phyloP scores from a whole-genome alignment of 129 eudicot species.

The Chrysanthemum makinoi region DNA sequence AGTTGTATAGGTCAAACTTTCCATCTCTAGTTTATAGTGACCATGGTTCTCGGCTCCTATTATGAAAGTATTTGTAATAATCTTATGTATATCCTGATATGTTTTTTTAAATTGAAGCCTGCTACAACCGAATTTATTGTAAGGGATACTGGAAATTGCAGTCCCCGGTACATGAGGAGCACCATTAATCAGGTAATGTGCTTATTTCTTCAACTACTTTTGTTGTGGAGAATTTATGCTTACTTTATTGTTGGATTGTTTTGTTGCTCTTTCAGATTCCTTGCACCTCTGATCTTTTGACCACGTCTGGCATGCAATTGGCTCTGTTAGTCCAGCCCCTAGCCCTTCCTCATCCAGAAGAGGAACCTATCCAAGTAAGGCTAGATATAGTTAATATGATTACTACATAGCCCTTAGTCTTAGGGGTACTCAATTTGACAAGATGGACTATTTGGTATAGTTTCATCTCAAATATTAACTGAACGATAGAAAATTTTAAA shows the following conservation, averaged over 20 bases:
- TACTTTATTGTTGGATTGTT: conserved; percentile 15
- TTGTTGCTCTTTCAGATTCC: conserved; percentile 64
- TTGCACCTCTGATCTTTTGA: conserved; percentile 80
- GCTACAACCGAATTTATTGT: conserved; percentile 89
- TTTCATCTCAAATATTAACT: too few relatives aligned
- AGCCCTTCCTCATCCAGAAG: conserved; percentile 95
- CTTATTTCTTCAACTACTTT: neutral
- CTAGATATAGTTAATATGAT: neutral
- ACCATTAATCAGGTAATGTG: conserved; percentile 75
- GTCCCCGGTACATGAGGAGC: conserved; percentile 95
- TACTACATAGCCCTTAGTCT: neutral
- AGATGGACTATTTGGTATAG: neutral
- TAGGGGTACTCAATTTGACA: neutral
- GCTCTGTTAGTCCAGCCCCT: conserved; percentile 93
- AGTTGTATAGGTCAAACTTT: neutral
- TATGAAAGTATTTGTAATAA: conserved; percentile 1
- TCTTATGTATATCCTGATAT: conserved; percentile 8
- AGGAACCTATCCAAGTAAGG: conserved; percentile 91
- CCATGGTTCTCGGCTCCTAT: conserved; percentile 7
- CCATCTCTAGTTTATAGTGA: neutral
- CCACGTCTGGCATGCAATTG: conserved; percentile 96
- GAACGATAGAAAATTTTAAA: conserved; percentile 4
- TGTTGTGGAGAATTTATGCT: neutral
- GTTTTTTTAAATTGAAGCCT: conserved; percentile 52
- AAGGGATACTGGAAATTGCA: conserved; percentile 96